Evolutionary conservation across 257 asterid species (phyloP).

Genomic region (Ajuga chamaepitys): DNA sequence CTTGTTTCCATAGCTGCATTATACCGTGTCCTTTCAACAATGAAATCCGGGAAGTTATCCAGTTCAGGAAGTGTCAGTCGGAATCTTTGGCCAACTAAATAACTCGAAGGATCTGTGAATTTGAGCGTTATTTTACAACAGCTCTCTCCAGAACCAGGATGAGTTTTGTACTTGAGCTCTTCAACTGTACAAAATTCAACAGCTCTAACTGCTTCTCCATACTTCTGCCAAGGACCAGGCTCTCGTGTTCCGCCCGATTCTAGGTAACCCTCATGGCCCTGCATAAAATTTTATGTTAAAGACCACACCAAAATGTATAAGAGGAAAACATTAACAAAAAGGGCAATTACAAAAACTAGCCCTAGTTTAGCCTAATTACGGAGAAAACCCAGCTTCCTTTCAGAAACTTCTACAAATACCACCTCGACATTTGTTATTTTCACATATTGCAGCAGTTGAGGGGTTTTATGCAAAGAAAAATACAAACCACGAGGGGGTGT

Average conservation of each 20-base stretch:
- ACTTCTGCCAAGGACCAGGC: constrained; percentile 45
- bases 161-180: constrained; percentile 51
- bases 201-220: constrained; percentile 42
- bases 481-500: neutral
- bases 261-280: constrained; percentile 80
- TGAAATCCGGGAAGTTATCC: constrained; percentile 69
- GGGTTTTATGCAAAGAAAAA: neutral
- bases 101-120: constrained; percentile 45
- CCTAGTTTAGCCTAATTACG: neutral
- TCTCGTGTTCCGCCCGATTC: constrained; percentile 19
- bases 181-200: constrained; percentile 72
- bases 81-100: constrained; percentile 41
- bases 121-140: constrained; percentile 64
- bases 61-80: constrained; percentile 62
- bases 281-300: constrained; percentile 18
- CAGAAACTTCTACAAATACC: neutral
- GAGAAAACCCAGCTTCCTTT: neutral
- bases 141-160: constrained; percentile 88
- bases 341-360: neutral
- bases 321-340: constrained; percentile 10
- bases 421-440: neutral
- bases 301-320: neutral
- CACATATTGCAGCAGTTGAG: neutral
- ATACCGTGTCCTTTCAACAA: constrained; percentile 66
- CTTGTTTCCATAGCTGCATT: constrained; percentile 58